A percentile compares a stretch with the other conserved stretches of the same genome.
phyloP scores from a whole-genome alignment of 495 filamentous ascomycete genomes.

The Viridothelium virens region DNA sequence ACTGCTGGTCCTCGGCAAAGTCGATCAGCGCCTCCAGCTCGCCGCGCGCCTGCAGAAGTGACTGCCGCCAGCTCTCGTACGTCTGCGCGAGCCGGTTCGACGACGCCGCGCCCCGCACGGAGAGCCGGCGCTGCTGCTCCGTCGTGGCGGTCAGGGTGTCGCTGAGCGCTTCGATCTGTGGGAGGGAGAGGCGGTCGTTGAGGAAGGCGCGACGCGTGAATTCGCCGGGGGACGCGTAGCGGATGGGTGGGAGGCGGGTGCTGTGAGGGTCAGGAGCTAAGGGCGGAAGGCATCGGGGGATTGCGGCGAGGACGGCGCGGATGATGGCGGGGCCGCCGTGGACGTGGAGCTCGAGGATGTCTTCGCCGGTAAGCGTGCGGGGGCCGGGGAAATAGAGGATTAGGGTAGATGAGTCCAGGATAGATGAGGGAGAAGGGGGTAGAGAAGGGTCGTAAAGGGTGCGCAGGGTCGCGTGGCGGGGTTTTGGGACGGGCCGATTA shows the following conservation, averaged over 20 bases:
- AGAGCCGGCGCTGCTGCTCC: slow-evolving; percentile 83
- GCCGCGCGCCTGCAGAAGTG: slow-evolving; percentile 71
- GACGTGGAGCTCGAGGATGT: slow-evolving; percentile 84
- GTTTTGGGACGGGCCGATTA: slow-evolving; percentile 50
- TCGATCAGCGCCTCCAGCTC: slow-evolving; percentile 95
- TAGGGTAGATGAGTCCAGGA: slow-evolving; percentile 76
- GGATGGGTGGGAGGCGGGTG: slow-evolving; percentile 41
- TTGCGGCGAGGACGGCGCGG: slow-evolving; percentile 72
- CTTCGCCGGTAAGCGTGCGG: slow-evolving; percentile 81
- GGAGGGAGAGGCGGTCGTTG: slow-evolving; percentile 75
- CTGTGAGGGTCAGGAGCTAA: neutral
- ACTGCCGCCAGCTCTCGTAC: slow-evolving; percentile 77
- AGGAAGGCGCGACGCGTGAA: slow-evolving; percentile 90
- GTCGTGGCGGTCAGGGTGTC: slow-evolving; percentile 81
- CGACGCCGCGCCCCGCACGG: slow-evolving; percentile 68
- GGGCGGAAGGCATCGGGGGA: slow-evolving; percentile 40
- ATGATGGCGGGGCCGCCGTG: slow-evolving; percentile 89
- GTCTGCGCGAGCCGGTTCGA: slow-evolving; percentile 51
- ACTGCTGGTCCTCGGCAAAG: slow-evolving; percentile 94
- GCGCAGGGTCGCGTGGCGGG: slow-evolving; percentile 69
- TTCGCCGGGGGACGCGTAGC: slow-evolving; percentile 90
- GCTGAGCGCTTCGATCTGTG: slow-evolving; percentile 88
- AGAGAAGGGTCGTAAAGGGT: slow-evolving; percentile 60
- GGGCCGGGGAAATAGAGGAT: slow-evolving; percentile 84
- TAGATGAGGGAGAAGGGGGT: slow-evolving; percentile 29